phyloP scores from a whole-genome alignment of 257 asterid species.

The Solanum etuberosum region DNA sequence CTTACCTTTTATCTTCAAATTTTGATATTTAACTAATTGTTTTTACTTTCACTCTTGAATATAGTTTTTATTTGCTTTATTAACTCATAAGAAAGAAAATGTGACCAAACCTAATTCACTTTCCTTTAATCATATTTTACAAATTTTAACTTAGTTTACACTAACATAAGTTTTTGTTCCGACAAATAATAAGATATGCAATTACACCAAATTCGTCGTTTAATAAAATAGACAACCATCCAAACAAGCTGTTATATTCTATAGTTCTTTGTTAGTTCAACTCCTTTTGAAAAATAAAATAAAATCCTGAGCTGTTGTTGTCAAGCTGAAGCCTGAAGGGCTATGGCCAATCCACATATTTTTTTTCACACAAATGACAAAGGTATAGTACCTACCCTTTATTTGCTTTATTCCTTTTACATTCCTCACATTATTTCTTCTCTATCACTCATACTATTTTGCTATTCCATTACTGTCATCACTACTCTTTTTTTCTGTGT shows the following conservation, averaged over 20 bases:
- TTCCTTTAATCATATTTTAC: not conserved
- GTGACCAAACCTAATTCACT: not conserved
- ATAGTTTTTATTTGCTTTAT: not conserved
- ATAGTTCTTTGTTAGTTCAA: not conserved
- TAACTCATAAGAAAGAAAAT: not conserved
- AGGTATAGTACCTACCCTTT: slow-evolving; percentile 9
- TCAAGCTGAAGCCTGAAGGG: slow-evolving; percentile 19
- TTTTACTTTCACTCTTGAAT: not conserved
- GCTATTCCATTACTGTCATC: not conserved
- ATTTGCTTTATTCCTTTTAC: not conserved
- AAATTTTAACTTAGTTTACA: too few species aligned
- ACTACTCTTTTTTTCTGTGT: slow-evolving; percentile 8
- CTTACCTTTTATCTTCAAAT: too few species aligned
- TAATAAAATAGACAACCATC: not conserved
- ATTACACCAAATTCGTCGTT: not conserved
- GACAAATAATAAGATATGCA: too few species aligned
- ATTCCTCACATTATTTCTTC: slow-evolving; percentile 33
- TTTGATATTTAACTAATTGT: too few species aligned
- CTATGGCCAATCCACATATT: slow-evolving; percentile 28
- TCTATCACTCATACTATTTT: slow-evolving; percentile 26
- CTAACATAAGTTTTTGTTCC: not conserved
- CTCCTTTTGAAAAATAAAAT: not conserved
- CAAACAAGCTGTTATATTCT: not conserved
- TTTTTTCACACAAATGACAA: slow-evolving; percentile 8
- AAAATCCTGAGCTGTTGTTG: not conserved